Evolutionary conservation across 2,329 filamentous ascomycete genomes (phyloP).

Genomic region (Pseudomassariella vexata): DNA sequence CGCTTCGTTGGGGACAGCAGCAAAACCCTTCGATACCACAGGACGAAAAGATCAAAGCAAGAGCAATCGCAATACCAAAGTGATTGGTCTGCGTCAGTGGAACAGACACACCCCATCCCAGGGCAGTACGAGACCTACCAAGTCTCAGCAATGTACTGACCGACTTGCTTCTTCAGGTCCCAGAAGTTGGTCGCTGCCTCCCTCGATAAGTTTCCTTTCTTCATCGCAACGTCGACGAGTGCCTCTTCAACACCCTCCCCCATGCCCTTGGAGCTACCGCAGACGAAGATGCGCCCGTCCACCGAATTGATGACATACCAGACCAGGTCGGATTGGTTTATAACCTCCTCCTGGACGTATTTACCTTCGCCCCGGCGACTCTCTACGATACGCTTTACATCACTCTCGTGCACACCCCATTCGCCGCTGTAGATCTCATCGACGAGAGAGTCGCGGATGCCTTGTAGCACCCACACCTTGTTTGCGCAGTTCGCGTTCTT

Average conservation of each 20-base stretch:
- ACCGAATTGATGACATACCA: conserved; percentile 97
- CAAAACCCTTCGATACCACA: neutral
- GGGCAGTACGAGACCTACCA: conserved; percentile 39
- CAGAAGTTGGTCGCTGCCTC: conserved; percentile 85
- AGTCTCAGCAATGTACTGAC: conserved; percentile 89
- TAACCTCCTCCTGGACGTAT: conserved; percentile 95
- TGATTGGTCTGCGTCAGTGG: neutral
- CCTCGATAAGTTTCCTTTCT: conserved; percentile 78
- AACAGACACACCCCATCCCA: conserved; percentile 2
- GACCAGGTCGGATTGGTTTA: conserved; percentile 86
- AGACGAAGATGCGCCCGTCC: conserved; percentile 95
- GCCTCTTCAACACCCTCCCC: conserved; percentile 90
- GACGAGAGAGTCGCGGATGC: conserved; percentile 66
- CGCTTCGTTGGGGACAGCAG: no score
- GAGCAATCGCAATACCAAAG: no score
- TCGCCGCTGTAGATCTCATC: conserved; percentile 97
- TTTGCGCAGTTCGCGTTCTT: conserved; percentile 31
- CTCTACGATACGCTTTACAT: conserved; percentile 78
- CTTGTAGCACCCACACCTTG: conserved; percentile 31
- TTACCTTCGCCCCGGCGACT: conserved; percentile 71
- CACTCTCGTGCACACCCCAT: conserved; percentile 87
- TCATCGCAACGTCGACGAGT: conserved; percentile 84
- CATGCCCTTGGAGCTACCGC: conserved; percentile 93
- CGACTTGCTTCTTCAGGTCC: conserved; percentile 83
- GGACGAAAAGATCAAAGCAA: neutral